phyloP scores from a whole-genome alignment of 176 grass and related monocot species.

The Juncus effusus region DNA sequence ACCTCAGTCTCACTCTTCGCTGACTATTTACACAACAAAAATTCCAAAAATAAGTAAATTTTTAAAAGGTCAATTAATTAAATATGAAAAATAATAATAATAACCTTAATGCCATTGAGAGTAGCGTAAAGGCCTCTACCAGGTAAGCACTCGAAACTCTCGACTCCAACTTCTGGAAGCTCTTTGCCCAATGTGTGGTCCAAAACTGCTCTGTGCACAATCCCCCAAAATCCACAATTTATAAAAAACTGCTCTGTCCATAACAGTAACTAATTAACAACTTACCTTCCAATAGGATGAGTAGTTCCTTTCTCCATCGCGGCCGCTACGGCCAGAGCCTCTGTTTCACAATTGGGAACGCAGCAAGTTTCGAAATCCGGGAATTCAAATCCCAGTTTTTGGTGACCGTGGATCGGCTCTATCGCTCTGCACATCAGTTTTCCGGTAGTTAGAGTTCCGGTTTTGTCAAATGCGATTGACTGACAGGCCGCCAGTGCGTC shows the following conservation, averaged over 20 bases:
- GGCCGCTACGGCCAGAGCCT: slow-evolving; percentile 94
- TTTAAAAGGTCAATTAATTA: not conserved
- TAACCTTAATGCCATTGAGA: slow-evolving; percentile 73
- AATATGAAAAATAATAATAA: slow-evolving; percentile 14
- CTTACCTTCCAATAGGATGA: slow-evolving; percentile 94
- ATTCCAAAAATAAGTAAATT: slow-evolving; percentile 24
- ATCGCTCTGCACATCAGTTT: slow-evolving; percentile 96
- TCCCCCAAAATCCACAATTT: slow-evolving; percentile 11
- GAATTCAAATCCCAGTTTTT: not conserved
- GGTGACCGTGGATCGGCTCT: slow-evolving; percentile 94
- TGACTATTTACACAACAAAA: slow-evolving; percentile 28
- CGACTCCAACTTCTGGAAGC: slow-evolving; percentile 72
- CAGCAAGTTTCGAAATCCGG: slow-evolving; percentile 50
- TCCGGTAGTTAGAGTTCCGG: slow-evolving; percentile 91
- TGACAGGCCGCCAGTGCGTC: slow-evolving; percentile 89
- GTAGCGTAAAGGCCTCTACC: slow-evolving; percentile 89
- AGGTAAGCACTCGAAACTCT: slow-evolving; percentile 92
- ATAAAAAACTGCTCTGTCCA: slow-evolving; percentile 27
- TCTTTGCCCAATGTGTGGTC: slow-evolving; percentile 79
- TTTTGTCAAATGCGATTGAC: slow-evolving; percentile 98
- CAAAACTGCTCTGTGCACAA: slow-evolving; percentile 91
- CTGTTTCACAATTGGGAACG: slow-evolving; percentile 89
- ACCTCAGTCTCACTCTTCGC: slow-evolving; percentile 38
- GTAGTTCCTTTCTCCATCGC: slow-evolving; percentile 98
- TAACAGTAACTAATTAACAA: slow-evolving; percentile 5